Percentiles rank a stretch among this genome's conserved stretches.
Evolutionary conservation across 202 grass and related monocot species (phyloP).

Genomic region (Sporobolus alterniflorus): DNA sequence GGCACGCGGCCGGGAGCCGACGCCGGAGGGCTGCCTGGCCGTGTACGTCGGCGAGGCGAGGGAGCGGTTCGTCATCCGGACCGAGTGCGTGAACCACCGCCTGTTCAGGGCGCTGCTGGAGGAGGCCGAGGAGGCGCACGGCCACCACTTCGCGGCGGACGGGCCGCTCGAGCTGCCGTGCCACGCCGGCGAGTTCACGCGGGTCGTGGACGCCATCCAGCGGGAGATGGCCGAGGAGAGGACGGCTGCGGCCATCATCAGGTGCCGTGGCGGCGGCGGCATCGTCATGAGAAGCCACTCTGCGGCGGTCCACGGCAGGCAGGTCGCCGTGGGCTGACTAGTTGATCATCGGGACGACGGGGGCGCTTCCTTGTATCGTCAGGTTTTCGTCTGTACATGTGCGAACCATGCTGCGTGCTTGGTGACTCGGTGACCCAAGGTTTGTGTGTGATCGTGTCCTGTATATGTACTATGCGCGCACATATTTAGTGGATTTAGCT

Average conservation of each 20-base stretch:
- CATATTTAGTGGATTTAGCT: not conserved
- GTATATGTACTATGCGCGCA: not conserved
- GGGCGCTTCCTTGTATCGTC: not conserved
- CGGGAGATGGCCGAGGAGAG: conserved; percentile 24
- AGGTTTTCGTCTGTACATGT: not conserved
- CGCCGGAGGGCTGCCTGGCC: conserved; percentile 53
- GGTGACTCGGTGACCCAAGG: not conserved
- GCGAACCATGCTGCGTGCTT: not conserved
- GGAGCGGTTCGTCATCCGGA: conserved; percentile 65
- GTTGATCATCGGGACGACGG: not conserved
- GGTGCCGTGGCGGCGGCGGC: not conserved
- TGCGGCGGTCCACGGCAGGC: not conserved
- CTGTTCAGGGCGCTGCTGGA: conserved; percentile 68
- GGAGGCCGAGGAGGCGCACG: conserved; percentile 67
- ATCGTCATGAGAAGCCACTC: not conserved
- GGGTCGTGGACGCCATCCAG: conserved; percentile 49
- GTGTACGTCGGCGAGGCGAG: conserved; percentile 52
- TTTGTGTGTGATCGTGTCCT: not conserved
- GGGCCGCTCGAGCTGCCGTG: conserved; percentile 63
- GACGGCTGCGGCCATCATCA: not conserved
- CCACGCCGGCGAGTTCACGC: conserved; percentile 39
- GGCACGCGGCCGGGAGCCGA: not conserved
- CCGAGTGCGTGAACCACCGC: conserved; percentile 65
- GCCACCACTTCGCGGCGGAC: conserved; percentile 30
- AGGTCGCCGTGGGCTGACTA: not conserved